These are phyloP conservation scores for Effrenium voratum DNA, from an alignment of 73 alveolate species.

Conservation along the genomic window DNA sequence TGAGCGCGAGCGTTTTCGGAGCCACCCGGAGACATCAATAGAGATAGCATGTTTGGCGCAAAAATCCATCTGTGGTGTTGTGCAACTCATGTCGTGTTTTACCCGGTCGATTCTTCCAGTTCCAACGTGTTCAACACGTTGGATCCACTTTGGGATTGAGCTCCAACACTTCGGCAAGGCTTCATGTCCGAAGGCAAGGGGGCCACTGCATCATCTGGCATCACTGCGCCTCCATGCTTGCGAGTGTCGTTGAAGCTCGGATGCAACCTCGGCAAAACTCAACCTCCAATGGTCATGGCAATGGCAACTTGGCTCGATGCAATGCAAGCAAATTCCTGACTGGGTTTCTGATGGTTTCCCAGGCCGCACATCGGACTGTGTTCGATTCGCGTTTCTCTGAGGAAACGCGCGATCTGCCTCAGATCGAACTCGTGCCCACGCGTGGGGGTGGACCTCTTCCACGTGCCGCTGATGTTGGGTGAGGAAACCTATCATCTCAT, in stretches of 20 bases:
- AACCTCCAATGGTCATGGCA: no score
- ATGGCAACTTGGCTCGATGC: no score
- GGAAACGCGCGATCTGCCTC: not conserved
- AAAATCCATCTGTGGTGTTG: not conserved
- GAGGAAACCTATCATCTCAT: conserved; percentile 64
- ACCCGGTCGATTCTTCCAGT: not conserved
- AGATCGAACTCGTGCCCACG: not conserved
- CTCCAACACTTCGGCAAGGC: not conserved
- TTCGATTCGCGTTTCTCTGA: not conserved
- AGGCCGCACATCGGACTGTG: not conserved
- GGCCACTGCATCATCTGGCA: not conserved
- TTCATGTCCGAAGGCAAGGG: not conserved
- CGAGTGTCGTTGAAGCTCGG: conserved; percentile 73
- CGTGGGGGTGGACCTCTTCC: conserved; percentile 69
- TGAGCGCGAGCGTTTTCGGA: conserved; percentile 65
- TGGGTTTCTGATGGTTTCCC: not conserved
- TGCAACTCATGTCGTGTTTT: not conserved
- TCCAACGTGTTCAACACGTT: not conserved
- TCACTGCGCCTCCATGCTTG: conserved; percentile 83
- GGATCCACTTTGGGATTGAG: not conserved
- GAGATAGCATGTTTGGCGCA: no score
- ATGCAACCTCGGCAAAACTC: no score
- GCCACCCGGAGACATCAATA: not conserved
- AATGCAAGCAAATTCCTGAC: no score
- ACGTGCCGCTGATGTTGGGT: conserved; percentile 62